These are phyloP conservation scores for Aspergillus asperescens DNA, from an alignment of 495 filamentous ascomycete species.

Conservation along the genomic window DNA sequence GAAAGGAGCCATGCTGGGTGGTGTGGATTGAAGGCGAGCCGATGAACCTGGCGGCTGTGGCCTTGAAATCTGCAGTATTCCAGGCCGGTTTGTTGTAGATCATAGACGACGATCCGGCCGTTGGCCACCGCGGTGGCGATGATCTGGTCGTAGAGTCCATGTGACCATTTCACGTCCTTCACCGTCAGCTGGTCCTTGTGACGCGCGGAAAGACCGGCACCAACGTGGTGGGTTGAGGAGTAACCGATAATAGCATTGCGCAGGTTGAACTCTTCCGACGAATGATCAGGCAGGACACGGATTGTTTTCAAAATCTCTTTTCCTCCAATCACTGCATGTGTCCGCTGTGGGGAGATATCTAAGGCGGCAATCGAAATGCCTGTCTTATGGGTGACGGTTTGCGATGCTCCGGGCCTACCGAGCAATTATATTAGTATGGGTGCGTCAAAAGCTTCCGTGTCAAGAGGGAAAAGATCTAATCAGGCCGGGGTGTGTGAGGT, in stretches of 20 bases:
- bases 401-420: constrained; percentile 58
- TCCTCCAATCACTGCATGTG: constrained; percentile 73
- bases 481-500: not conserved
- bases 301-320: constrained; percentile 82
- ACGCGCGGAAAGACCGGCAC: constrained; percentile 45
- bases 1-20: constrained; percentile 71
- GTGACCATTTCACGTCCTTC: constrained; percentile 80
- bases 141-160: constrained; percentile 55
- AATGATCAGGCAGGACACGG: constrained; percentile 60
- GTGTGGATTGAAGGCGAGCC: constrained; percentile 83
- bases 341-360: constrained; percentile 71
- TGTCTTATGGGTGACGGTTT: constrained; percentile 68
- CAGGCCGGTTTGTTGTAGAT: constrained; percentile 66
- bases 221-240: constrained; percentile 54
- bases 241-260: constrained; percentile 68
- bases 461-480: constrained; percentile 1
- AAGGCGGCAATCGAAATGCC: constrained; percentile 67
- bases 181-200: constrained; percentile 72
- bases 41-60: constrained; percentile 87
- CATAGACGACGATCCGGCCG: constrained; percentile 83
- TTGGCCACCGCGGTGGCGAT: constrained; percentile 81
- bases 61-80: constrained; percentile 76
- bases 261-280: constrained; percentile 74
- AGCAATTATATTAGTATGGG: constrained; percentile 19
- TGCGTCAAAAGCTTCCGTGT: constrained; percentile 3